Evolutionary conservation across 2,329 filamentous ascomycete species (phyloP).

Genomic region (Aureobasidium uvarum): DNA sequence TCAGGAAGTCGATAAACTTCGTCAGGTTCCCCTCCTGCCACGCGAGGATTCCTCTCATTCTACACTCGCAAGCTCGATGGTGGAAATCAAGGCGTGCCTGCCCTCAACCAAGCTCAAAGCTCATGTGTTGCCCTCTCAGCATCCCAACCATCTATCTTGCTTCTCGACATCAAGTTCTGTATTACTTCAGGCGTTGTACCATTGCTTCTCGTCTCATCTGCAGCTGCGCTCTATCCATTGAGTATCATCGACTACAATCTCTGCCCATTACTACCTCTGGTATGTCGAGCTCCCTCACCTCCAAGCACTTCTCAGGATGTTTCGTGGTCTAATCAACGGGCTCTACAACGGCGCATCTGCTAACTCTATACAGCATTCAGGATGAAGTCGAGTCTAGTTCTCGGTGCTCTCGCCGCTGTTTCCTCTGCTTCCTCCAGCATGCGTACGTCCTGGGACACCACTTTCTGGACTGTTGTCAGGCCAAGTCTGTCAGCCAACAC

Average conservation of each 20-base stretch:
- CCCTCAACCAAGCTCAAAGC: constrained; percentile 1
- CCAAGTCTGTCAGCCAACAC: neutral
- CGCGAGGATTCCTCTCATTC: neutral
- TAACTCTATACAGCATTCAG: neutral
- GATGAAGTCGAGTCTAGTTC: neutral
- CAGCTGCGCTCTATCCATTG: neutral
- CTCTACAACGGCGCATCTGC: too few relatives aligned
- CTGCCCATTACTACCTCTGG: neutral
- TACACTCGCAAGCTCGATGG: neutral
- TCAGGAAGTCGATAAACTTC: neutral
- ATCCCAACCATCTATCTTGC: neutral
- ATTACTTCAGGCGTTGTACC: neutral
- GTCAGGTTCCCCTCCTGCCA: neutral
- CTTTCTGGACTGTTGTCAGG: neutral
- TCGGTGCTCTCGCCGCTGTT: constrained; percentile 1
- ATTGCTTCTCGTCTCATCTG: neutral
- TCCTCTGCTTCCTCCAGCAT: neutral
- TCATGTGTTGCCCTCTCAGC: too few relatives aligned
- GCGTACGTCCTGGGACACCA: neutral
- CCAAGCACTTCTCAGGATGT: neutral
- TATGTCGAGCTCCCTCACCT: neutral
- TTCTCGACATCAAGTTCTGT: neutral
- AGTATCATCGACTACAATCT: neutral
- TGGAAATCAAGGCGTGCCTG: neutral
- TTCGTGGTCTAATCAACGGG: too few relatives aligned